These are phyloP conservation scores for Globisporangium iwayamae DNA, from an alignment of 352 stramenopile genomes.

Conservation along the genomic window DNA sequence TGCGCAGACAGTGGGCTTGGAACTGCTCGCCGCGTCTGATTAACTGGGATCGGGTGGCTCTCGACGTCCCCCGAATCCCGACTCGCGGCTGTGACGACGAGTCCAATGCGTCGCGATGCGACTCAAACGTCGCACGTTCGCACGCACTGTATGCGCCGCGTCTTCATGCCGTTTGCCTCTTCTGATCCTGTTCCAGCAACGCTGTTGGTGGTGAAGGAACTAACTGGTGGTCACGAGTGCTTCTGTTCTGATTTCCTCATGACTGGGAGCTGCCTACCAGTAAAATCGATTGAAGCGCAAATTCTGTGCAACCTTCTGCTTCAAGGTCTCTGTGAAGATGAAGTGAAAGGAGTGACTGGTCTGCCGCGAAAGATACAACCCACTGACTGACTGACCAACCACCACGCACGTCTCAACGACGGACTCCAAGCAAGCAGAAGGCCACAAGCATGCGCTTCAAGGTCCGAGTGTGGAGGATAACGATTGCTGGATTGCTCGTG, in stretches of 20 bases:
- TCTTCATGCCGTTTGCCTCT: slow-evolving; percentile 6
- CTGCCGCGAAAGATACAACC: slow-evolving; percentile 1
- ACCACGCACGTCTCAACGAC: not conserved
- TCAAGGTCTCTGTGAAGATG: not conserved
- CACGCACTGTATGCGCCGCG: not conserved
- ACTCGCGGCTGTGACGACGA: not conserved
- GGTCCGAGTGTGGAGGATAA: too few species aligned
- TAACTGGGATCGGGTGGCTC: slow-evolving; percentile 6
- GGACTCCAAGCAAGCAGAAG: too few species aligned
- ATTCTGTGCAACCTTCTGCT: slow-evolving; percentile 2
- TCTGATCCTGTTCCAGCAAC: slow-evolving; percentile 2
- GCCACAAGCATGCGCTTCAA: too few species aligned
- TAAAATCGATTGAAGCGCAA: not conserved
- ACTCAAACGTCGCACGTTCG: not conserved
- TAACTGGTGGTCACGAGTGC: not conserved
- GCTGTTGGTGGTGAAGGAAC: not conserved
- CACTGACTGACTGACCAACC: not conserved
- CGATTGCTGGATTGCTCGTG: too few species aligned
- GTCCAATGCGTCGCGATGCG: slow-evolving; percentile 4
- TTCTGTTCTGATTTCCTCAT: not conserved
- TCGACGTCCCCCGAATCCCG: not conserved
- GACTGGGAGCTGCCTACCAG: too few species aligned
- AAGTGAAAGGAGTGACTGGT: too few species aligned
- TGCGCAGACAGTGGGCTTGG: not conserved
- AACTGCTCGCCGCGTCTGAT: not conserved